Evolutionary conservation across 768 basidiomycete species (phyloP), one percentile per base, ranked within the genome.

Genomic region (Kwoniella sp.): DNA sequence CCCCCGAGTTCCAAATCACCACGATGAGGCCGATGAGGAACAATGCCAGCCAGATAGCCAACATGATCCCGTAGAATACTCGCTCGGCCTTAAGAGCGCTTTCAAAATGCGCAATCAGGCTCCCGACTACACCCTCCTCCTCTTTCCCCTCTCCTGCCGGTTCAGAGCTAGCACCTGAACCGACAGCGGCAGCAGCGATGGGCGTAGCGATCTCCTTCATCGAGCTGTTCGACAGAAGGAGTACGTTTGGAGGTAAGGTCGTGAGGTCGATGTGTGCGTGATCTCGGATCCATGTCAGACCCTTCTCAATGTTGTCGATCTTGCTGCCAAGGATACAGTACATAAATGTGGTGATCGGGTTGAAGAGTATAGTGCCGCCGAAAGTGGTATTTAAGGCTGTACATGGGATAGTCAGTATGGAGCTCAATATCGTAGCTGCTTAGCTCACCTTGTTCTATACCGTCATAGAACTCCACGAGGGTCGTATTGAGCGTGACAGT

Each of bases 261-360:
- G 91, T 86, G 53, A 98, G 79, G 63, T 87, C 76, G 64, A 98
- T 78, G 41, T 83, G 78, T 40, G 92, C 83, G 75, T 95, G 89
- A 57, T 89, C 77, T 69, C 93, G 85, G 57, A 98, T 77, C 80
- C 93, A 96, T 0, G 90, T 96, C 33, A 95, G 78, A 5, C 87
- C 90, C 15, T 83, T 79, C 74, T 92, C 89, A 65, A 98, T 79
- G 9, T 85, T 88, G 49, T 84, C 78, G 40, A 98, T 84, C 71
- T 98, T 98, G 55, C 81, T 80, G n/a, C 93, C 93, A 61, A 98
- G 81, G 66, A 96, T 80, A 69, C 93, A 96, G 65, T 78, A 81
- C 66, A 95, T 76, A 68, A 98, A 95, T 46, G 88, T 89, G 63
- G 88, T 86, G 10, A 87, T 82, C 0, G 90, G 89, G 2, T 77